A percentile compares a stretch with the other conserved stretches of the same genome.
phyloP scores from a whole-genome alignment of 257 asterid genomes.

The Eucommia ulmoides region DNA sequence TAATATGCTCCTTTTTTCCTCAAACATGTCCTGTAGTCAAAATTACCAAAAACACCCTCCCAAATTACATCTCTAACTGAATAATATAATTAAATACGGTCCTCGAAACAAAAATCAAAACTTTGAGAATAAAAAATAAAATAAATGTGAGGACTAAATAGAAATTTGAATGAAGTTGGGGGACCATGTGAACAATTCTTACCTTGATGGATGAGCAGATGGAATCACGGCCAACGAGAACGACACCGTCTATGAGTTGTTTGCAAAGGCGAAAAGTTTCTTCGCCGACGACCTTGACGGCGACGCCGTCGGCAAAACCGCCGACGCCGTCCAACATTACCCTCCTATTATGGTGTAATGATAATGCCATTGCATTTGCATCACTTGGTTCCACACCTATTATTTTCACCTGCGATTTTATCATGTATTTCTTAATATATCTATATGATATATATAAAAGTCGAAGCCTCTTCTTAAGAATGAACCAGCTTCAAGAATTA shows the following conservation, averaged over 20 bases:
- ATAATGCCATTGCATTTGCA: constrained; percentile 92
- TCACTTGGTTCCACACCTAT: constrained; percentile 92
- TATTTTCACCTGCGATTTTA: constrained; percentile 48
- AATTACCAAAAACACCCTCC: too few species aligned
- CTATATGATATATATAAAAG: too few species aligned
- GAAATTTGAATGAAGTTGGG: too few species aligned
- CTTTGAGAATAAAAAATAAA: too few species aligned
- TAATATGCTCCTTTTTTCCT: constrained; percentile 90
- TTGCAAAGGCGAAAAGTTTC: constrained; percentile 72
- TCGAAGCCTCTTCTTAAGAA: too few species aligned
- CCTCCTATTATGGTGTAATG: constrained; percentile 66
- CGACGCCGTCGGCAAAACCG: constrained; percentile 98
- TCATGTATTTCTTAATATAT: too few species aligned
- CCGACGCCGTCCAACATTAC: constrained; percentile 82
- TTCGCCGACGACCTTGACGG: constrained; percentile 90
- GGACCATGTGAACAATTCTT: too few species aligned
- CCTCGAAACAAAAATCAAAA: too few species aligned
- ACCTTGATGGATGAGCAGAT: constrained; percentile 98
- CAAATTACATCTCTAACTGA: too few species aligned
- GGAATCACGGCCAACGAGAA: constrained; percentile 87
- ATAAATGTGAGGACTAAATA: too few species aligned
- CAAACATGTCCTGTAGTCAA: constrained; percentile 93
- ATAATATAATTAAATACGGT: too few species aligned
- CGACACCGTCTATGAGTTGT: constrained; percentile 80
- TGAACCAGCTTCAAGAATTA: too few species aligned